A percentile compares a stretch with the other conserved stretches of the same genome.
phyloP scores from a whole-genome alignment of 2,329 filamentous ascomycete genomes.

The Cladophialophora exuberans region DNA sequence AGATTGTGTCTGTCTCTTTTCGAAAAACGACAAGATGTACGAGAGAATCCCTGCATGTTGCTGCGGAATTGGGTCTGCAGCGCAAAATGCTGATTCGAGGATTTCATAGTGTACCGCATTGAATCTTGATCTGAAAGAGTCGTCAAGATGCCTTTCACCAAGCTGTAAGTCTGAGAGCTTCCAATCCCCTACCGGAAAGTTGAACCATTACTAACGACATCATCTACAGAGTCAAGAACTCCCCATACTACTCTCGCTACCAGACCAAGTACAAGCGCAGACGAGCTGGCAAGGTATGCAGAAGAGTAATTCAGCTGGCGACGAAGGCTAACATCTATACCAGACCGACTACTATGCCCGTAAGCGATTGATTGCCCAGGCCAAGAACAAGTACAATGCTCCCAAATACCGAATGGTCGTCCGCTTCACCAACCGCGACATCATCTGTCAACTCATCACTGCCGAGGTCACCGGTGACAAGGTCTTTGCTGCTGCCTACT shows the following conservation, averaged over 20 bases:
- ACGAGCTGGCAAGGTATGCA: constrained; percentile 68
- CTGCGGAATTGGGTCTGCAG: constrained; percentile 94
- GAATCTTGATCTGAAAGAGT: constrained; percentile 29
- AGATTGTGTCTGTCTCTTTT: constrained; percentile 38
- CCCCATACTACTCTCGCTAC: constrained; percentile 96
- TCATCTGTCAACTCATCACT: constrained; percentile 95
- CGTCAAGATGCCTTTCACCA: constrained; percentile 68
- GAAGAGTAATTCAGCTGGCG: background rate
- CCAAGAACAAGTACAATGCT: constrained; percentile 99
- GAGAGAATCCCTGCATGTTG: constrained; percentile 90
- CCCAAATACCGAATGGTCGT: constrained; percentile 99
- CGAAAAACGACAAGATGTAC: constrained; percentile 29
- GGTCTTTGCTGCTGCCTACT: constrained; percentile 89
- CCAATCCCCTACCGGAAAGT: background rate
- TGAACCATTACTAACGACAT: constrained; percentile 5
- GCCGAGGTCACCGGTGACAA: constrained; percentile 98
- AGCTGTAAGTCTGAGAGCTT: constrained; percentile 55
- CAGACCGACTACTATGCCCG: constrained; percentile 99
- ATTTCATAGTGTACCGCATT: constrained; percentile 42
- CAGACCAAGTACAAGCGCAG: constrained; percentile 99
- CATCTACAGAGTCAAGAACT: constrained; percentile 74
- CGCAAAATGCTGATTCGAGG: constrained; percentile 99
- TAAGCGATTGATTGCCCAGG: constrained; percentile 99
- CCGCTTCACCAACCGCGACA: constrained; percentile 99
- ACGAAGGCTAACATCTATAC: constrained; percentile 6